Base-by-base conservation (phyloP, 345 rosid species). In the Citrus cavaleriei region DNA sequence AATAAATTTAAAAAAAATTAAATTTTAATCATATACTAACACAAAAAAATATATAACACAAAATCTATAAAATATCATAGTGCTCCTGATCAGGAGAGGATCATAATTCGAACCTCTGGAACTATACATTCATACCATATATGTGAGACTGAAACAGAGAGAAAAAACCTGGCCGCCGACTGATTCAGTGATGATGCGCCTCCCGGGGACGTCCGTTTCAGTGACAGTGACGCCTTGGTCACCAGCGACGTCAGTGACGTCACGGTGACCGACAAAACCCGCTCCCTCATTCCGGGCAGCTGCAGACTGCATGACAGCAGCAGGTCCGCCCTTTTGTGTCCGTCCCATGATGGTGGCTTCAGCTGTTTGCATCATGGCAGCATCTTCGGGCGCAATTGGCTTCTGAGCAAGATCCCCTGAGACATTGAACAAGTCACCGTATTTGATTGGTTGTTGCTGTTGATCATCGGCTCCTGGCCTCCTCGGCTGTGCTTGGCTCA, bases 401-500 rank as follows among this genome's bases (percentile, higher is more conserved):
- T 80, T 58, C 57, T 73, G 67, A 0, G 83, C 84, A 3, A 84
- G 83, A 73, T 85, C 83, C 1, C 79, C 84, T 4, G 72, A 49
- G 7, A 85, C 81, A 1, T 73, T n/a, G 73, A 89, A 85, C 51
- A 83, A 38, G 65, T 85, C 85, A 0, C 85, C 86, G 19, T 80
- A 73, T 60, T 76, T 85, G 73, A 87, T 78, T 10, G 85, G 65
- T 5, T 84, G 82, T 30, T 80, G 76, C n/a, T 59, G 62, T 22
- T 65, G 68, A 19, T 27, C 60, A 19, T 27, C 60, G 30, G 42
- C 37, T 73, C 28, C 70, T 2, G 76, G 72, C 79, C 80, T 81
- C 59, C 40, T 30, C 4, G 27, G 83, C 81, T 88, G 88, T 25
- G 74, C 63, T 72, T 83, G 88, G 86, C 87, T 87, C 92, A 89